phyloP scores from a whole-genome alignment of 805 yeast genomes.

The Kurtzmaniella cleridarum region DNA sequence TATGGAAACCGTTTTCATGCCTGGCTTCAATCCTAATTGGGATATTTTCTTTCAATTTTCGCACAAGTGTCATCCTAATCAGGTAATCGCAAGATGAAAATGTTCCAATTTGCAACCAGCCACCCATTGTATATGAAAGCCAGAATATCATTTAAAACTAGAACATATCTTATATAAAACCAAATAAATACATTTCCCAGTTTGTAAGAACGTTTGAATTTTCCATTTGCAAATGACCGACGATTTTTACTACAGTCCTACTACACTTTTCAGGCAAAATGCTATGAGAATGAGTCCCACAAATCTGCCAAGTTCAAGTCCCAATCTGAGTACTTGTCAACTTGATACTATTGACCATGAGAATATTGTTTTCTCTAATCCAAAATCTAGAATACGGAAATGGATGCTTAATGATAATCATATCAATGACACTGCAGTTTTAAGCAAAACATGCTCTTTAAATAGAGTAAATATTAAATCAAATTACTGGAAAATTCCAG shows the following conservation, averaged over 20 bases:
- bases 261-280: slow-evolving; percentile 35
- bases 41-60: too few relatives aligned
- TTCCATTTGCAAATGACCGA: slow-evolving; percentile 8
- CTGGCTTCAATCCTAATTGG: too few relatives aligned
- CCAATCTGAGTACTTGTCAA: too few relatives aligned
- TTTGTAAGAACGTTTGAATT: neutral
- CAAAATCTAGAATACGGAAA: slow-evolving; percentile 8
- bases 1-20: too few relatives aligned
- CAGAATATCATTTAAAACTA: too few relatives aligned
- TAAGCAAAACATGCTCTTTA: slow-evolving; percentile 38
- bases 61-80: too few relatives aligned
- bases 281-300: slow-evolving; percentile 26
- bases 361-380: neutral
- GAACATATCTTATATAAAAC: too few relatives aligned
- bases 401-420: slow-evolving; percentile 28
- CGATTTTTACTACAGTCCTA: slow-evolving; percentile 36
- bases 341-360: slow-evolving; percentile 4
- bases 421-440: slow-evolving; percentile 25
- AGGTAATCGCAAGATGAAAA: too few relatives aligned
- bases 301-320: slow-evolving; percentile 20
- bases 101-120: too few relatives aligned
- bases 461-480: slow-evolving; percentile 37
- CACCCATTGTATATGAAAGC: too few relatives aligned
- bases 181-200: too few relatives aligned
- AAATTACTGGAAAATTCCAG: slow-evolving; percentile 43